Evolutionary conservation across 1,284 basidiomycete genomes (phyloP).

Genomic region (Cutaneotrichosporon mucoides): DNA sequence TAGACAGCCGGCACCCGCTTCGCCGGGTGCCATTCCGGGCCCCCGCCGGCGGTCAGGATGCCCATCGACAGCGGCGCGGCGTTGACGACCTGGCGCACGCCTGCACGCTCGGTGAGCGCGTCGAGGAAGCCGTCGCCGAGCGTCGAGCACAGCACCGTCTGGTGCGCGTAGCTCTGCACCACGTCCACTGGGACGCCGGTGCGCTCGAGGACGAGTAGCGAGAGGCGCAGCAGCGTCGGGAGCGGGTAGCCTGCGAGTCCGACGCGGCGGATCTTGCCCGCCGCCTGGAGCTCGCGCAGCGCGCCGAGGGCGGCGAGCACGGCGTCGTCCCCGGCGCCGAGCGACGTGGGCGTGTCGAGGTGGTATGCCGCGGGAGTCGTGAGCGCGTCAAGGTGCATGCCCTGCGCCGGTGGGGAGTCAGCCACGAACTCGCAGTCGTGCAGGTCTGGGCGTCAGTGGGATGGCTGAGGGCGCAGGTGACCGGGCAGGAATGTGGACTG

Average conservation of each 20-base stretch:
- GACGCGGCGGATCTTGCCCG: slow-evolving; percentile 72
- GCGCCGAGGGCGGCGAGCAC: slow-evolving; percentile 70
- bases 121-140: slow-evolving; percentile 59
- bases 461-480: neutral
- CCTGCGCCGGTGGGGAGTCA: slow-evolving; percentile 44
- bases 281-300: slow-evolving; percentile 68
- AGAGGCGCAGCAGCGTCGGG: slow-evolving; percentile 78
- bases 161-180: slow-evolving; percentile 80
- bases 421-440: slow-evolving; percentile 91
- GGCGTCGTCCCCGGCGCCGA: slow-evolving; percentile 72
- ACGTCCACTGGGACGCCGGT: slow-evolving; percentile 64
- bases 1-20: slow-evolving; percentile 18
- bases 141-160: slow-evolving; percentile 73
- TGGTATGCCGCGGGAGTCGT: slow-evolving; percentile 3
- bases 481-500: too few species aligned
- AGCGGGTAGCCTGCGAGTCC: slow-evolving; percentile 86
- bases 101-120: slow-evolving; percentile 60
- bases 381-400: slow-evolving; percentile 56
- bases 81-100: slow-evolving; percentile 66
- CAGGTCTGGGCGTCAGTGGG: slow-evolving; percentile 53
- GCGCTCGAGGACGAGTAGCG: slow-evolving; percentile 62
- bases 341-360: slow-evolving; percentile 16
- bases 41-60: slow-evolving; percentile 62
- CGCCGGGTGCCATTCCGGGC: slow-evolving; percentile 84
- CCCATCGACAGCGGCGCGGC: slow-evolving; percentile 94